A percentile compares a stretch with the other conserved stretches of the same genome.
These are phyloP conservation scores for Geotrichum restrictum DNA, from an alignment of 1,139 yeast genomes.

Conservation along the genomic window DNA sequence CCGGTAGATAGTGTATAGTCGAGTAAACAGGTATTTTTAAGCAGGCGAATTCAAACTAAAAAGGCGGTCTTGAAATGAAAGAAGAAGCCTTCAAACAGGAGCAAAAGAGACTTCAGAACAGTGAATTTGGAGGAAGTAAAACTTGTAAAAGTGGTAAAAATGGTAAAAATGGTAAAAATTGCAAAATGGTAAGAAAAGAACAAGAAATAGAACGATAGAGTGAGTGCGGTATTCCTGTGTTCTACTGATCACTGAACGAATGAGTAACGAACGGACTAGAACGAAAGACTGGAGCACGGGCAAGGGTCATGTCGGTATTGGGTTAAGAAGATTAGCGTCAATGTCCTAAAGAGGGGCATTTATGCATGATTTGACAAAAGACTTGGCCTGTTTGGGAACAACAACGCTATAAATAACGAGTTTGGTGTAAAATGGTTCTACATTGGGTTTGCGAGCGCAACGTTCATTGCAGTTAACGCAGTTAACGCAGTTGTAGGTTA, in stretches of 20 bases:
- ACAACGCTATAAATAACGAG: no score
- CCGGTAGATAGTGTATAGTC: no score
- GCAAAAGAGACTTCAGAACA: slow-evolving; percentile 24
- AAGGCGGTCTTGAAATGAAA: slow-evolving; percentile 28
- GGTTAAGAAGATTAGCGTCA: no score
- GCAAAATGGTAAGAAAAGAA: slow-evolving; percentile 27
- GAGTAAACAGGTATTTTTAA: no score
- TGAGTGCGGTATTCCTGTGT: not conserved
- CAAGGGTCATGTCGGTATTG: no score
- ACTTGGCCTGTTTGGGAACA: slow-evolving; percentile 1
- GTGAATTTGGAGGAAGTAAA: slow-evolving; percentile 27
- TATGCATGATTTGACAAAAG: slow-evolving; percentile 15
- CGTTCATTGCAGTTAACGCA: no score
- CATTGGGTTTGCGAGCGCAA: not conserved
- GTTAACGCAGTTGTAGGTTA: no score
- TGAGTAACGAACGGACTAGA: no score
- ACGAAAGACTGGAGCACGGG: no score
- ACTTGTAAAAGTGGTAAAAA: slow-evolving; percentile 32
- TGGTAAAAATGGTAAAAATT: no score
- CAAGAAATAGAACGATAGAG: slow-evolving; percentile 26
- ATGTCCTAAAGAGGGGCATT: no score
- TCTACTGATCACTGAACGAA: not conserved
- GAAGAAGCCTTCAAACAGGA: slow-evolving; percentile 30
- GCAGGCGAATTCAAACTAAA: slow-evolving; percentile 25
- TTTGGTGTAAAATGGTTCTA: slow-evolving; percentile 25